Evolutionary conservation across 208 protist species (phyloP), one percentile per base, ranked within the genome.

Genomic region (Crithidia acanthocephali): DNA sequence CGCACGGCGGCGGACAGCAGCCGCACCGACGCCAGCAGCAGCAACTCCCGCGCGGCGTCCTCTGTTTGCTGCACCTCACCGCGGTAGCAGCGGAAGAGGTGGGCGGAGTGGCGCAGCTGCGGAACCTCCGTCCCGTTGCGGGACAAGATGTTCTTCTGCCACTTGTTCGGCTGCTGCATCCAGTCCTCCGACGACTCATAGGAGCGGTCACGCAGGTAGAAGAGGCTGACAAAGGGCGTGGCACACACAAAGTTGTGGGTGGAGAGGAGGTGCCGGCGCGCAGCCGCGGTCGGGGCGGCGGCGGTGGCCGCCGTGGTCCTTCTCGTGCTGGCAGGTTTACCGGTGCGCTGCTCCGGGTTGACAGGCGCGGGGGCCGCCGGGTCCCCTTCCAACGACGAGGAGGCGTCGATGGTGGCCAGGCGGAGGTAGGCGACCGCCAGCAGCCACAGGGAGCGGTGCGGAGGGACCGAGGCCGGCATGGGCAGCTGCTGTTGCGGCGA

Each of bases 351-450:
- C 58, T 48, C 55, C 1, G 44, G 28, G 53, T 52, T 52, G 37
- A 23, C 13, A 18, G 27, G 8, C 30, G 30, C n/a, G 20, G 44
- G 27, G 7, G 40, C 2, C 1, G 56, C 33, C 18, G 47, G 2
- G 22, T 67, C 61, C n/a, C 22, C n/a, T 40, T 74, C 47, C 0
- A 28, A 32, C 8, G 47, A n/a, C 18, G 35, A 5, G 23, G 59
- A 45, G 30, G 58, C 33, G 33, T 68, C 58, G 45, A 81, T 51
- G 16, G 72, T 67, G 23, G 83, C 77, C n/a, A 87, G 66, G 5
- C 83, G 74, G 20, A 87, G 70, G 62, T 84, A 80, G 5, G 77
- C 78, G 22, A 87, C 66, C 2, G 79, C 70, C 10, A 87, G 72
- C 15, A 87, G 55, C 83, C 83, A 87, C 47, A 77, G 75, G 7